Conservation (phyloP, 768 basidiomycete species). For the Mycena latifolia region DNA sequence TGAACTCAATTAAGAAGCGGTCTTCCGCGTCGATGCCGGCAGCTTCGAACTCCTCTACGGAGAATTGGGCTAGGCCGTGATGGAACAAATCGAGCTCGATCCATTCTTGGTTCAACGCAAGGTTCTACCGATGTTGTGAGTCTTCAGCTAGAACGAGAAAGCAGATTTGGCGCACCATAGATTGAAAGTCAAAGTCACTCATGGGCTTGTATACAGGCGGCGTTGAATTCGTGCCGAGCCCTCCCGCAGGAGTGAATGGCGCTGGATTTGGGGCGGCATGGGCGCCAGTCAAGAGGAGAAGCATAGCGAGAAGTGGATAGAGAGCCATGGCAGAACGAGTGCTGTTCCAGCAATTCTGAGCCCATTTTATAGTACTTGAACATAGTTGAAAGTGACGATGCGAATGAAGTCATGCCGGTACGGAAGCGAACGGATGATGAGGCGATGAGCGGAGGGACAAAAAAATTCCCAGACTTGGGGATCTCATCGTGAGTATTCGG, state of each 20-base stretch:
- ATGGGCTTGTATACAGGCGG: conserved; percentile 49
- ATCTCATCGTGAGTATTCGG: no score
- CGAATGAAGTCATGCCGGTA: neutral
- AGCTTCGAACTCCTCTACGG: conserved; percentile 64
- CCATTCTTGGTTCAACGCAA: conserved; percentile 74
- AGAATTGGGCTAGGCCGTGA: conserved; percentile 66
- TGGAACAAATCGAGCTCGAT: conserved; percentile 74
- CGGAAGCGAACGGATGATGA: neutral
- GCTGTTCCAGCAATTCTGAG: no score
- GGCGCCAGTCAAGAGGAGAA: neutral
- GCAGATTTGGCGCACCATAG: conserved; percentile 46
- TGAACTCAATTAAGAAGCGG: conserved; percentile 67
- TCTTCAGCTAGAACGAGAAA: no score
- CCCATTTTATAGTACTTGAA: no score
- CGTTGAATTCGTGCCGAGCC: conserved; percentile 35
- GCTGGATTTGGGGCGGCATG: conserved; percentile 19
- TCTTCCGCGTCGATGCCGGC: conserved; percentile 67
- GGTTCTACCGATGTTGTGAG: conserved; percentile 48
- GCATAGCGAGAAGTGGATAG: neutral
- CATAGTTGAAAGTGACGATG: neutral
- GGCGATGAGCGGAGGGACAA: neutral
- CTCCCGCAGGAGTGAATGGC: conserved; percentile 33
- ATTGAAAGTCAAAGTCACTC: conserved; percentile 65
- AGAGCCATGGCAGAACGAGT: neutral
- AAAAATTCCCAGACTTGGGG: neutral